Percentiles rank a stretch among this genome's conserved stretches.
Evolutionary conservation across 164 flowering plant genomes (phyloP).

Genomic region (Echeveria elegans): DNA sequence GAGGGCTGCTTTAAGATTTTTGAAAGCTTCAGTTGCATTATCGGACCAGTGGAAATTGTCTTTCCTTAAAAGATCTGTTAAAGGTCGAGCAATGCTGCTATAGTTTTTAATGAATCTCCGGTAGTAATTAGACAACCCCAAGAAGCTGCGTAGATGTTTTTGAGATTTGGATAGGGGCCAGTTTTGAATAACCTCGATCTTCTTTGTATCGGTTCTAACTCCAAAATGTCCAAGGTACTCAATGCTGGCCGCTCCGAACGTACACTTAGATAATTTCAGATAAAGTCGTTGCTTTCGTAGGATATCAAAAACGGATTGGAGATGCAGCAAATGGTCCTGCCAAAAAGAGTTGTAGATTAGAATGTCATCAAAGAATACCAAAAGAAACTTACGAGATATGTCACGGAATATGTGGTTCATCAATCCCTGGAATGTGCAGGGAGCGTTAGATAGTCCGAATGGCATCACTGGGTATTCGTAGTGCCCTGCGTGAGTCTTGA

Average conservation of each 20-base stretch:
- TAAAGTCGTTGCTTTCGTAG: neutral
- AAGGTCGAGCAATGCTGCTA: neutral
- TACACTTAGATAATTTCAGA: neutral
- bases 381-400: neutral
- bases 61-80: conserved; percentile 6
- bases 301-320: neutral
- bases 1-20: too few species aligned
- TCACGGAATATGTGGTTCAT: conserved; percentile 8
- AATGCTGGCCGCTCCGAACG: neutral
- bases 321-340: neutral
- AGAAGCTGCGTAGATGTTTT: neutral
- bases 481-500: conserved; percentile 12
- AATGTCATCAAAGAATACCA: neutral
- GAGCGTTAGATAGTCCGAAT: too few species aligned
- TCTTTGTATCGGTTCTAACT: neutral
- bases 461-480: neutral
- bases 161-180: neutral
- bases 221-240: neutral
- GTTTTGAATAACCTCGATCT: neutral
- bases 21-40: neutral
- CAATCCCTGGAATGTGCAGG: too few species aligned
- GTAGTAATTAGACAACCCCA: conserved; percentile 4
- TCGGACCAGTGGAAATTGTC: neutral
- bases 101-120: neutral
- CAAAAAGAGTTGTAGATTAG: neutral